Base-by-base conservation (phyloP, 176 grass and related monocot species). In the Cenchrus fungigraminus region DNA sequence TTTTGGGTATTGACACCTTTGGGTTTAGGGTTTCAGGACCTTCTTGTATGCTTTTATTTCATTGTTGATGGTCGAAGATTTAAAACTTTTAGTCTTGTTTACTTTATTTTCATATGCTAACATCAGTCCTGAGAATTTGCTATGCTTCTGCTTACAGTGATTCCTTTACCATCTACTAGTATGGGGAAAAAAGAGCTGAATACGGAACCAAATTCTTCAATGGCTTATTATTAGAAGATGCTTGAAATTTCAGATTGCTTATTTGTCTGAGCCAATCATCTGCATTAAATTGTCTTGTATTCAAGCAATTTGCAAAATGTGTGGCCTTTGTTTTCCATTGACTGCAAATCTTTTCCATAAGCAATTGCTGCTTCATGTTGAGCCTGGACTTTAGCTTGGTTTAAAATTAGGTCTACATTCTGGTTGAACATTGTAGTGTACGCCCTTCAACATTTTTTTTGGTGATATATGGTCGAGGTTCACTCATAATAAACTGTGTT, bases 401-500 rank as follows among this genome's bases (percentile, higher is more conserved):
- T 72, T 6, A 1, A 40, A 65, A 40, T 47, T 83, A 82, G 22
- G 9, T 72, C 52, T 80, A 58, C 12, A 65, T 78, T 59, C 80
- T 25, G 25, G 15, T 85, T 46, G 20, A 67, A 14, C 74, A 44
- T 60, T 72, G 45, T 82, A 15, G 10, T 17, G 65, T 22, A 0
- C 43, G 64, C 72, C n/a, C 5, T 81, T 76, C 50, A 52, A 73
- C 55, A 77, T 40, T 40, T 40, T 34, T 40, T 4, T 75, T 43
- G 57, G 22, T 74, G 32, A 51, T 69, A 58, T 65, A 83, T 37
- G 15, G 76, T 87, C 25, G 28, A 51, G 46, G 37, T 61, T 64
- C 45, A 34, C 43, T 87, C 79, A 79, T 68, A 45, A 65, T 44
- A 51, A 84, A 87, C 86, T 76, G 49, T 80, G 57, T 79, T 64